Evolutionary conservation across 2,329 filamentous ascomycete genomes (phyloP), one percentile per base, ranked within the genome.

Genomic region (Penicillium sp.): DNA sequence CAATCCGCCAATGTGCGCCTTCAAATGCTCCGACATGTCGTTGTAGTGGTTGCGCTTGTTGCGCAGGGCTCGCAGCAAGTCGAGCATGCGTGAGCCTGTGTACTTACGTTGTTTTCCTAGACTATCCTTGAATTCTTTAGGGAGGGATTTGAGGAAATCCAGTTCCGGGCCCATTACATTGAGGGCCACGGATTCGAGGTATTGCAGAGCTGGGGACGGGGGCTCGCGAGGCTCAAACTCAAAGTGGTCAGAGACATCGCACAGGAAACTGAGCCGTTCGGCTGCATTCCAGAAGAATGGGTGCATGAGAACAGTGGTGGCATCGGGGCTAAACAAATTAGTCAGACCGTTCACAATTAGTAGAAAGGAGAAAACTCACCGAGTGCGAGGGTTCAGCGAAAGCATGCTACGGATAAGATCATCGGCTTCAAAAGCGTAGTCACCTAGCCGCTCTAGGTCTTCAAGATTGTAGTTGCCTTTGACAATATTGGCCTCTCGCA

Each of bases 21-120:
- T 93, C 61, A 96, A 82, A 49, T 84, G 77, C 14, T 92, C 89
- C 6, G 89, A 83, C 90, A 99, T 93, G 71, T 99, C 94, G 67
- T 96, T 92, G 70, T 97, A 99, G 69, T 99, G 94, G 62, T 97
- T 96, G 66, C 89, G 90, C 82, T 99, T 99, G 75, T 99, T 99
- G 23, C 94, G 82, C 56, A 99, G 77, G 1, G 93, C 94, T 1
- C 94, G 83, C 20, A 99, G 77, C 21, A 99, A 79, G 73, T 99
- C 94, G 55, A 99, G 76, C 68, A 99, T 83, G 47, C 85, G 83
- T 1, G 84, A 82, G 0, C 92, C 92, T 0, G 89, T 94, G 74
- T 99, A 99, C 74, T 96, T 97, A 67, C 93, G 84, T 74, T 97
- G 93, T 75, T 95, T 96, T 58, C 91, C 92, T 6, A 97, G 81